phyloP scores from a whole-genome alignment of 768 basidiomycete species.

The Ephemerocybe angulata region DNA sequence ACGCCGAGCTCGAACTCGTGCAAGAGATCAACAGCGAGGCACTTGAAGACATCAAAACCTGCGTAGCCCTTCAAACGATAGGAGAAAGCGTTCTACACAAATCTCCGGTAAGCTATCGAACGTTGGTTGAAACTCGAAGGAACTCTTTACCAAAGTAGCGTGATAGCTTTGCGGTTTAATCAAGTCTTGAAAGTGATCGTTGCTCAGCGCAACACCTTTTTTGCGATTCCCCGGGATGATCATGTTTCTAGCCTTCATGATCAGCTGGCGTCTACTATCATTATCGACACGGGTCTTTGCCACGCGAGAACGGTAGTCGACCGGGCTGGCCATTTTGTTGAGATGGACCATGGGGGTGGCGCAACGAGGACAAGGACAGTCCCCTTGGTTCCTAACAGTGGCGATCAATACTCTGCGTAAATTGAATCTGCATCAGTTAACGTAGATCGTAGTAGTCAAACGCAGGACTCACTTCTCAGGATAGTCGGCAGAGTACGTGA shows the following conservation, averaged over 20 bases:
- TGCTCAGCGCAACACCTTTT: not conserved
- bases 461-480: conserved; percentile 26
- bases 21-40: conserved; percentile 33
- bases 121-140: not conserved
- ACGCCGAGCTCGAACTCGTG: conserved; percentile 40
- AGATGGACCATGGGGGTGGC: conserved; percentile 9
- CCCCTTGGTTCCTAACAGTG: conserved; percentile 15
- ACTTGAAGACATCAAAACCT: conserved; percentile 24
- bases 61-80: conserved; percentile 4
- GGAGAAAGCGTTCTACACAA: conserved; percentile 31
- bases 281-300: not conserved
- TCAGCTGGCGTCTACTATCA: not conserved
- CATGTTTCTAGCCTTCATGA: not conserved
- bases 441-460: not conserved
- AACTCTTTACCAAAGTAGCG: conserved; percentile 1
- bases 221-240: not conserved
- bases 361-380: conserved; percentile 19
- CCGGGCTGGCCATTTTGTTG: conserved; percentile 7
- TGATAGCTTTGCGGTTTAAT: not conserved
- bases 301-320: not conserved
- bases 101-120: not conserved
- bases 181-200: not conserved
- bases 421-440: not conserved
- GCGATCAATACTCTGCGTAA: conserved; percentile 24
- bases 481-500: conserved; percentile 28